Evolutionary conservation across 129 eudicot genomes (phyloP), one percentile per base, ranked within the genome.

Genomic region (Lonicera japonica): DNA sequence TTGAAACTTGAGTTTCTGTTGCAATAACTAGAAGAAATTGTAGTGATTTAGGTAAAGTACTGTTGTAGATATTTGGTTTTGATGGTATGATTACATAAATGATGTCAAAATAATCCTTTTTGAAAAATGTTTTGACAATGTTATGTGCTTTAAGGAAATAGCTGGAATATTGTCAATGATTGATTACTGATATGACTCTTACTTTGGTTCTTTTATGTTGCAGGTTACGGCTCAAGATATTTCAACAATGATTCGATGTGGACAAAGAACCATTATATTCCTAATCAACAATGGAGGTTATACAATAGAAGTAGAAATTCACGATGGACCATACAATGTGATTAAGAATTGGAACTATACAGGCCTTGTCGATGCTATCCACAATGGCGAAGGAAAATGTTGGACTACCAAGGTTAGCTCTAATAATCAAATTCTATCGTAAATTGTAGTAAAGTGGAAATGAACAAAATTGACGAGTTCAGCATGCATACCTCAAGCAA

Each of bases 261-360:
- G 76, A 11, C 88, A 78, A 39, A 61, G 63, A 17, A 74, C 25
- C 74, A 78, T 82, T 12, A 82, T 82, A 71, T 82, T 82, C 61
- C 81, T 82, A 23, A 81, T 90, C 77, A 90, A 90, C 83, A 90
- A 90, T 52, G 97, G 97, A 20, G 97, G 97, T 8, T 90, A 90
- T 62, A 90, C 97, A 23, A 90, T 90, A 54, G 97, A 90, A 71
- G 97, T 90, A 34, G 97, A 90, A 79, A 90, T 90, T 58, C 97
- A 90, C 59, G 97, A 90, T 24, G 97, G 97, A 5, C 97, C 97
- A 0, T 90, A 90, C 69, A 90, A 90, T 63, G 92, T 90, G 60
- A 90, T 90, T 65, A 89, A 89, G 79, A 86, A 89, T 61, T 85
- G 97, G 97, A 70, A 89, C 74, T 89, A 89, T 76, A 82, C 95